Evolutionary conservation across 306 rosid species (phyloP).

Genomic region (Acacia acuminata): DNA sequence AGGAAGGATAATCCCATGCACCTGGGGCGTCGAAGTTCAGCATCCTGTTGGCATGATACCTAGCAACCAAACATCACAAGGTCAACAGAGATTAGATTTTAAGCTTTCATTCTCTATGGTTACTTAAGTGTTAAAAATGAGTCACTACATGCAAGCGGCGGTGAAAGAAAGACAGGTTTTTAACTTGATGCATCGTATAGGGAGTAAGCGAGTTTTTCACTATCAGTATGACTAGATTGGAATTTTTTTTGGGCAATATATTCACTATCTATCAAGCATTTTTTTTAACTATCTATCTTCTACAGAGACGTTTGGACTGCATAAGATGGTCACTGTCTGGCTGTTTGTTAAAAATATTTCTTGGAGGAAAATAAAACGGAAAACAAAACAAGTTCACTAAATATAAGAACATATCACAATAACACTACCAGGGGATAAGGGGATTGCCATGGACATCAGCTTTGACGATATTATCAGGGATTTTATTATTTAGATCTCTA

Average conservation of each 20-base stretch:
- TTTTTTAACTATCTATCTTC: not conserved
- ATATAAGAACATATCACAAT: not conserved
- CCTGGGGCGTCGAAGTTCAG: constrained; percentile 98
- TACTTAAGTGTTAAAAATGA: not conserved
- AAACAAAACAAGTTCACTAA: too few species aligned
- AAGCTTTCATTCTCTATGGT: not conserved
- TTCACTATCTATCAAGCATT: not conserved
- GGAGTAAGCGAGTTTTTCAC: not conserved
- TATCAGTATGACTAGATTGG: not conserved
- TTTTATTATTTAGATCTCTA: constrained; percentile 82
- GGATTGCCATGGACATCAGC: constrained; percentile 28
- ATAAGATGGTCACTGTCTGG: not conserved
- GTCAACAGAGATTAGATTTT: not conserved
- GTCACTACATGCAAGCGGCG: not conserved
- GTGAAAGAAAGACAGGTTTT: constrained; percentile 5
- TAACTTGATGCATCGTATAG: not conserved
- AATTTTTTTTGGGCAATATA: not conserved
- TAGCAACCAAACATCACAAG: constrained; percentile 22
- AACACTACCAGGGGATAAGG: not conserved
- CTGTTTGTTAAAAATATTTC: not conserved
- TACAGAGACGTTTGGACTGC: not conserved
- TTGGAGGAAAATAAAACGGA: not conserved
- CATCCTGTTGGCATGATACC: constrained; percentile 99
- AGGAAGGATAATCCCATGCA: constrained; percentile 30
- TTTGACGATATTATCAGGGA: constrained; percentile 78